Evolutionary conservation across 495 filamentous ascomycete genomes (phyloP).

Genomic region (Penicillium bovifimosum): DNA sequence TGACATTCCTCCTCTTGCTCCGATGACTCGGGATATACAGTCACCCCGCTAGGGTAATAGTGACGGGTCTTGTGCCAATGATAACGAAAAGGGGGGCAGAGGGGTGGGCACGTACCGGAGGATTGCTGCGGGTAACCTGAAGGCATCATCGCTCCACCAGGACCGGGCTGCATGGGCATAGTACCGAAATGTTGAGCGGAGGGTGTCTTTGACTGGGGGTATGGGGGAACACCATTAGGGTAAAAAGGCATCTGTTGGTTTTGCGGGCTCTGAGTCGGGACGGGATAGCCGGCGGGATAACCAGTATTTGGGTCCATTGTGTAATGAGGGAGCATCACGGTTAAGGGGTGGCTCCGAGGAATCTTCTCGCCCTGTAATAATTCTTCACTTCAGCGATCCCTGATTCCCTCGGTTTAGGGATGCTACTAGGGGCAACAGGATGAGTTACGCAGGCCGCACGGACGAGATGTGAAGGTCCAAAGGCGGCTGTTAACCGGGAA

Average conservation of each 20-base stretch:
- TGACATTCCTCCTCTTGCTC: neutral
- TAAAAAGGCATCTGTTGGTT: constrained; percentile 38
- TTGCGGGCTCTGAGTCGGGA: constrained; percentile 34
- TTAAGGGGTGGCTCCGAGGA: constrained; percentile 7
- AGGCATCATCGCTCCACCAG: constrained; percentile 43
- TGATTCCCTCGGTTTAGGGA: constrained; percentile 8
- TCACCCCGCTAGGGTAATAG: constrained; percentile 8
- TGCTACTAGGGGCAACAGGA: constrained; percentile 4
- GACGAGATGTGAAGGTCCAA: constrained; percentile 12
- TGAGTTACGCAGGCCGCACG: constrained; percentile 23
- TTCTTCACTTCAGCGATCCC: constrained; percentile 6
- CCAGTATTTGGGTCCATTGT: constrained; percentile 43
- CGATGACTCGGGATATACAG: neutral
- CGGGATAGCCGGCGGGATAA: constrained; percentile 38
- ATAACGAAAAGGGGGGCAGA: constrained; percentile 7
- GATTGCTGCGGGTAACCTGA: constrained; percentile 37
- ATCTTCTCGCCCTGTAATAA: constrained; percentile 14
- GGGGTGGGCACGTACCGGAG: constrained; percentile 31
- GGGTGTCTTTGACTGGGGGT: constrained; percentile 34
- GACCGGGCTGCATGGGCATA: constrained; percentile 37
- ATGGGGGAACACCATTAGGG: constrained; percentile 35
- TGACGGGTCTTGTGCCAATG: constrained; percentile 5
- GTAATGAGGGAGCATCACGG: constrained; percentile 19
- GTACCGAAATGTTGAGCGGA: constrained; percentile 30
- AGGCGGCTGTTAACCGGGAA: constrained; percentile 12